Base-by-base conservation (phyloP, 2,329 filamentous ascomycete species). In the Waltergamsia citrina region DNA sequence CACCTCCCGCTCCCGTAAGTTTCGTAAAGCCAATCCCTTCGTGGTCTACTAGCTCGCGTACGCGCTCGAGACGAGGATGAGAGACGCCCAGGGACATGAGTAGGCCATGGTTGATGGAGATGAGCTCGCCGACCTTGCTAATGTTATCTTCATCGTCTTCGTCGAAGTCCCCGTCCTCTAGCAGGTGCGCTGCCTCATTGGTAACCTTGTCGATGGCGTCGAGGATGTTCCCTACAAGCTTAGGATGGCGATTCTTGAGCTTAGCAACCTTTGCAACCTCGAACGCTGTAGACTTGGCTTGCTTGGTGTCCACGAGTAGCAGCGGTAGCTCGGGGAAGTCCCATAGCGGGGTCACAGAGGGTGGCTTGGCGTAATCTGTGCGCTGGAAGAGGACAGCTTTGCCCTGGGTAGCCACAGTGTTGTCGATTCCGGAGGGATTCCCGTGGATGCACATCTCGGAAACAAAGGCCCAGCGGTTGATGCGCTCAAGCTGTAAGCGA, bases 401-500 rank as follows among this genome's bases (percentile, higher is more conserved):
- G 37, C 92, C 92, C 49, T 93, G 85, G 10, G 88, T 84, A 10
- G 90, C 74, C 19, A 98, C 90, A 3, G 92, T 98, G 57, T 98
- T 98, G 60, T 98, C 92, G 28, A 98, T 85, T 0, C 92, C 92
- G 1, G 86, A 94, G 1, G 92, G 92, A 51, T 94, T 96, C 24
- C 90, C 92, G 53, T 98, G 92, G 42, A 96, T 95, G 59, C 87
- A 92, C 77, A 96, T 83, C 57, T 98, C 92, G 17, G 83, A 83
- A 1, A 98, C 92, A 57, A 95, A 96, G 0, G 92, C 88, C 92
- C 93, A 98, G 41, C 84, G 75, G 58, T 98, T 98, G 61, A 98
- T 95, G 42, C 90, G 78, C 62, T 96, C 88, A 20, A 96, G 73
- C 54, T 98, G 90, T 28, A 87, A 60, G 39, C 84, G 78, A n/a